phyloP scores from a whole-genome alignment of 345 rosid species.

The Geranium rotundifolium region DNA sequence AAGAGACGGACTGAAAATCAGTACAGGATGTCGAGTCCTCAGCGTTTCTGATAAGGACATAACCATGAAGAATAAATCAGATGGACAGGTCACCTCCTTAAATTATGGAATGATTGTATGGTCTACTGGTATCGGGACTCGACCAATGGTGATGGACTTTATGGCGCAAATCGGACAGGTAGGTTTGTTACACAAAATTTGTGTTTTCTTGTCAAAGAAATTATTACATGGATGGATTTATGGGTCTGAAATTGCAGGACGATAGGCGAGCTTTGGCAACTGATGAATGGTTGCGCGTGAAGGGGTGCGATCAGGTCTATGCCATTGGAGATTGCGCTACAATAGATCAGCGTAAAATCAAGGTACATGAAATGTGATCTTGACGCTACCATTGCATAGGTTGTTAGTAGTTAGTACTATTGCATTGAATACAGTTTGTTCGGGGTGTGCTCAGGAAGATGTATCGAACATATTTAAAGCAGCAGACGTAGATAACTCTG shows the following conservation, averaged over 20 bases:
- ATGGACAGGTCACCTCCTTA: constrained; percentile 40
- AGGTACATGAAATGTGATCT: constrained; percentile 24
- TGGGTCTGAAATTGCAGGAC: constrained; percentile 28
- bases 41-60: constrained; percentile 64
- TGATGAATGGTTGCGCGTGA: constrained; percentile 82
- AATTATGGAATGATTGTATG: constrained; percentile 87
- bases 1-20: constrained; percentile 79
- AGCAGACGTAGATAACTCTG: constrained; percentile 82
- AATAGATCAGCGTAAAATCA: constrained; percentile 73
- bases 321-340: constrained; percentile 97
- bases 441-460: constrained; percentile 63
- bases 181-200: constrained; percentile 1
- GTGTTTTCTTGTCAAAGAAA: constrained; percentile 5
- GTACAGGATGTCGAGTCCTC: constrained; percentile 73
- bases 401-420: too few species aligned
- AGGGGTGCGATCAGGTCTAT: constrained; percentile 65
- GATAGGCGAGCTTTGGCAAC: constrained; percentile 67
- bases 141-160: constrained; percentile 63
- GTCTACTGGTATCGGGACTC: constrained; percentile 88
- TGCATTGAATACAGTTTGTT: too few species aligned
- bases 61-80: constrained; percentile 52
- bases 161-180: constrained; percentile 96
- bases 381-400: too few species aligned
- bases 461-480: constrained; percentile 57
- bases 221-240: too few species aligned